Evolutionary conservation across 805 yeast genomes (phyloP).

Genomic region (Maudiozyma barnettii): DNA sequence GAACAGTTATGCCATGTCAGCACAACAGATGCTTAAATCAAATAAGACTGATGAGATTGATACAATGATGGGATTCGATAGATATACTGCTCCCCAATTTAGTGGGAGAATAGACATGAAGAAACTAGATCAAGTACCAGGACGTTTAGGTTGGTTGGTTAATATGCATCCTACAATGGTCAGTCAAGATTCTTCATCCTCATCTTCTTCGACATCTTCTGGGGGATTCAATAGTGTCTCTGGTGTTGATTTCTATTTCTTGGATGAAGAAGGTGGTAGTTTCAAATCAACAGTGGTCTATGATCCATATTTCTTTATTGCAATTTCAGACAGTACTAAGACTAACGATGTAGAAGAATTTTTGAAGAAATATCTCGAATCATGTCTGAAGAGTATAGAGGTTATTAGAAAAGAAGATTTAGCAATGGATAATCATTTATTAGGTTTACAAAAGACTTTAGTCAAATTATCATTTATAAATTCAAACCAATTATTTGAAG

Average conservation of each 20-base stretch:
- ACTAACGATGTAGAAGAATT: constrained; percentile 75
- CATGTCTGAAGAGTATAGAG: constrained; percentile 44
- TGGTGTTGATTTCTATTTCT: constrained; percentile 88
- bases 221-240: constrained; percentile 44
- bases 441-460: constrained; percentile 60
- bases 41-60: constrained; percentile 64
- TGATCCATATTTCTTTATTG: constrained; percentile 79
- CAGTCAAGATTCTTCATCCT: constrained; percentile 34
- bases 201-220: constrained; percentile 5
- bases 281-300: constrained; percentile 77
- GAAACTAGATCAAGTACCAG: constrained; percentile 15
- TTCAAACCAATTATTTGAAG: constrained; percentile 61
- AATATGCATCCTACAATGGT: constrained; percentile 87
- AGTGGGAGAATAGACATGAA: constrained; percentile 12
- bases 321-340: constrained; percentile 38
- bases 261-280: constrained; percentile 94
- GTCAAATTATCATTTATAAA: constrained; percentile 68
- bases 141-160: constrained; percentile 69
- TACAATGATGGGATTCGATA: constrained; percentile 77
- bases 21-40: constrained; percentile 40
- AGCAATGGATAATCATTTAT: constrained; percentile 71
- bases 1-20: constrained; percentile 21
- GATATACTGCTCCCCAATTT: constrained; percentile 61
- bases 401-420: constrained; percentile 70
- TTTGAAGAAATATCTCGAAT: constrained; percentile 57